These are phyloP conservation scores for Penicillium tannophilum DNA, from an alignment of 495 filamentous ascomycete species.

Conservation along the genomic window DNA sequence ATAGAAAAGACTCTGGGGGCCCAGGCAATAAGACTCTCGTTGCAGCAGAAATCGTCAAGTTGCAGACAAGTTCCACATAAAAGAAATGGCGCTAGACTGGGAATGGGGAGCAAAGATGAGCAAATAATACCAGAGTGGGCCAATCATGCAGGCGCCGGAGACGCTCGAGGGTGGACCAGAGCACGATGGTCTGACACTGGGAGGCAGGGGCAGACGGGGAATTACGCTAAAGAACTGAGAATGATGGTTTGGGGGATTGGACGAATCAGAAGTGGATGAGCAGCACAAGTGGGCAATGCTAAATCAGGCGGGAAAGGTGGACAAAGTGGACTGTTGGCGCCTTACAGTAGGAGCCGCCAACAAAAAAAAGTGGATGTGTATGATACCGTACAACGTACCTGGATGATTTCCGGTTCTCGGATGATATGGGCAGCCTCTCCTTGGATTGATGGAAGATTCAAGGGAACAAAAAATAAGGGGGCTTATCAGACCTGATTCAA, in stretches of 20 bases:
- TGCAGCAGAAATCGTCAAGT: slow-evolving; percentile 7
- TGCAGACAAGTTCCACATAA: slow-evolving; percentile 5
- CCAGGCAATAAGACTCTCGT: not conserved
- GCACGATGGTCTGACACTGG: slow-evolving; percentile 44
- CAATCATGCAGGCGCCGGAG: slow-evolving; percentile 39
- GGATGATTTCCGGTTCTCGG: slow-evolving; percentile 17
- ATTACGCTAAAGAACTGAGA: slow-evolving; percentile 21
- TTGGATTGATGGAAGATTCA: slow-evolving; percentile 5
- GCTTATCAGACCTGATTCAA: not conserved
- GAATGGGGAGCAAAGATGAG: slow-evolving; percentile 27
- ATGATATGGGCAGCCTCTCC: not conserved
- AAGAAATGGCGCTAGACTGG: slow-evolving; percentile 20
- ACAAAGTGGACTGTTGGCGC: slow-evolving; percentile 17
- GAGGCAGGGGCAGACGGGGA: slow-evolving; percentile 25
- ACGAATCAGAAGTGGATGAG: slow-evolving; percentile 24
- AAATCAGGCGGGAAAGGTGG: slow-evolving; percentile 27
- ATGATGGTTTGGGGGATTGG: slow-evolving; percentile 17
- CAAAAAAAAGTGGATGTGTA: slow-evolving; percentile 17
- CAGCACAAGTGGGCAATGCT: slow-evolving; percentile 20
- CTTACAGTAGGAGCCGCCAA: slow-evolving; percentile 8
- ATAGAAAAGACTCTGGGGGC: slow-evolving; percentile 3
- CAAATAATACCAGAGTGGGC: slow-evolving; percentile 28
- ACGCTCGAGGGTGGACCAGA: slow-evolving; percentile 32
- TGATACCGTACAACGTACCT: slow-evolving; percentile 10
- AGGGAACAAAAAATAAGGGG: not conserved